These are phyloP conservation scores for Lavandula angustifolia DNA, from an alignment of 257 asterid genomes.

Conservation along the genomic window DNA sequence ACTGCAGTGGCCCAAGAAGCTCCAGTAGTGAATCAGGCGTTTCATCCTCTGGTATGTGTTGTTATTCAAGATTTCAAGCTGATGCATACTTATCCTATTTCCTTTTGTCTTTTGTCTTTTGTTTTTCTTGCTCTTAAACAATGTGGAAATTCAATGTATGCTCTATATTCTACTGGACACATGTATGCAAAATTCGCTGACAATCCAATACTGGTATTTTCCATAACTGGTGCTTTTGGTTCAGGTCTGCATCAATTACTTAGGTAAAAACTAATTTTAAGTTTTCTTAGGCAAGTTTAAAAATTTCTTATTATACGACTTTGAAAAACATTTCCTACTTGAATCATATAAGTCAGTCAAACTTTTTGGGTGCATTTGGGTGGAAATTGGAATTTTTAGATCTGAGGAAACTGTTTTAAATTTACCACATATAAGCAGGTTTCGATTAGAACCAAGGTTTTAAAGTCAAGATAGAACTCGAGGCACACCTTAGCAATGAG, in stretches of 20 bases:
- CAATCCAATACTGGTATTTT: background rate
- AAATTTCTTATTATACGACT: background rate
- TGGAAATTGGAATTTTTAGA: background rate
- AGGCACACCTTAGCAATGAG: no score
- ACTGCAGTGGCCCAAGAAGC: constrained; percentile 69
- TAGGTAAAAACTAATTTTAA: background rate
- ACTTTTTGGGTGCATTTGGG: constrained; percentile 4
- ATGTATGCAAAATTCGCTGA: background rate
- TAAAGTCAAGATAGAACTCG: no score
- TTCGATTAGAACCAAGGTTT: background rate
- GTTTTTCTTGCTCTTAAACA: background rate
- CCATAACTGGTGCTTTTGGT: constrained; percentile 1
- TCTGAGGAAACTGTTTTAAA: background rate
- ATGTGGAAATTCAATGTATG: background rate
- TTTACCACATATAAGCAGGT: background rate
- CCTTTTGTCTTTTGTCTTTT: background rate
- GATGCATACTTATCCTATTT: constrained; percentile 14
- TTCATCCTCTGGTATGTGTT: constrained; percentile 62
- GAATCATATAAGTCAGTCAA: background rate
- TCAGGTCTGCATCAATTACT: background rate
- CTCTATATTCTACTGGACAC: background rate
- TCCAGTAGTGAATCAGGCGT: constrained; percentile 76
- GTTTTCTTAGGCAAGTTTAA: background rate
- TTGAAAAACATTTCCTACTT: background rate
- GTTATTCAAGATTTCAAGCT: constrained; percentile 22